A percentile compares a stretch with the other conserved stretches of the same genome.
phyloP scores from a whole-genome alignment of 352 stramenopile species.

The Phytophthora pini region DNA sequence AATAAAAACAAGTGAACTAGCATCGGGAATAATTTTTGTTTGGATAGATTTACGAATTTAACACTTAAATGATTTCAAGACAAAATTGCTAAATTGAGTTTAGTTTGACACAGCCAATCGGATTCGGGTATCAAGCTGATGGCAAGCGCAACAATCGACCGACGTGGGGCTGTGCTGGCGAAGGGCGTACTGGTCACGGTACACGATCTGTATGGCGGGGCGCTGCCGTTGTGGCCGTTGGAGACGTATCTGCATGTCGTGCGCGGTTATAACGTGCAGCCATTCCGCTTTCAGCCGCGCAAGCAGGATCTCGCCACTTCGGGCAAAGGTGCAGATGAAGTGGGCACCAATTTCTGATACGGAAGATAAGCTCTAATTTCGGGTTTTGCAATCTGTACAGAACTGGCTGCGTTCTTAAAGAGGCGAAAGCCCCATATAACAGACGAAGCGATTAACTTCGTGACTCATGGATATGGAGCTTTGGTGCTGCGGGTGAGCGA shows the following conservation, averaged over 20 bases:
- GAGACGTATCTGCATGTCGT: slow-evolving; percentile 49
- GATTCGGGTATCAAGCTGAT: slow-evolving; percentile 17
- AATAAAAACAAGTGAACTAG: too few species aligned
- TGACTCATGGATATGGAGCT: slow-evolving; percentile 77
- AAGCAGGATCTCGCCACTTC: slow-evolving; percentile 45
- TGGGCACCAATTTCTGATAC: slow-evolving; percentile 3
- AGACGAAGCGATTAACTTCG: slow-evolving; percentile 68
- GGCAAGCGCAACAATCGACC: slow-evolving; percentile 56
- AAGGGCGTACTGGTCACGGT: slow-evolving; percentile 68
- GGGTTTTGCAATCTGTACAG: neutral
- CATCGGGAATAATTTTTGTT: too few species aligned
- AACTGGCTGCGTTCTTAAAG: slow-evolving; percentile 60
- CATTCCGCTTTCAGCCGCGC: slow-evolving; percentile 57
- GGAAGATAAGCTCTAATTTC: slow-evolving; percentile 1
- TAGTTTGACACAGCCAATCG: too few species aligned
- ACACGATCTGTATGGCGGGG: slow-evolving; percentile 66
- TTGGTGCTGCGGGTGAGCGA: slow-evolving; percentile 63
- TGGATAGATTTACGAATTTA: too few species aligned
- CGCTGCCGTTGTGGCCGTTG: slow-evolving; percentile 50
- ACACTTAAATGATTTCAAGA: too few species aligned
- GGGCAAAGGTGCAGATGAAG: slow-evolving; percentile 38
- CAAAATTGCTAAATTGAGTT: too few species aligned
- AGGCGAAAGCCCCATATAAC: slow-evolving; percentile 67
- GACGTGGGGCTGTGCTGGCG: slow-evolving; percentile 47
- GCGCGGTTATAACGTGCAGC: slow-evolving; percentile 50